Evolutionary conservation across 1,284 basidiomycete genomes (phyloP).

Genomic region (Neolentinus lepideus): DNA sequence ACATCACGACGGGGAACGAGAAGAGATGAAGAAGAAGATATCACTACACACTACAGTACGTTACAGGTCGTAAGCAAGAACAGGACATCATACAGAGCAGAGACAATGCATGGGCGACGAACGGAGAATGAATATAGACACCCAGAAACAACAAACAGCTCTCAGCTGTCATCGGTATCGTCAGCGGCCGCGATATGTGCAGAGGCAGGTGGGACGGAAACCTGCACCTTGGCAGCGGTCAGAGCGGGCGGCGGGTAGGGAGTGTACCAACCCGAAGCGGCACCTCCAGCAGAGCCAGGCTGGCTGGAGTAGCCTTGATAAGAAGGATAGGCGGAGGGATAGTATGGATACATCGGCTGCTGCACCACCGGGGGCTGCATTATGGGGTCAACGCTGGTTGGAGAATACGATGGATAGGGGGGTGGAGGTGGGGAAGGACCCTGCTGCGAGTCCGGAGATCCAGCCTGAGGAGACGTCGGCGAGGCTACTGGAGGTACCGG

Average conservation of each 20-base stretch:
- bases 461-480: neutral
- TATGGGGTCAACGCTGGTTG: neutral
- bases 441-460: neutral
- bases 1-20: neutral
- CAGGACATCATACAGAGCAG: slow-evolving; percentile 1
- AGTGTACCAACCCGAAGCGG: neutral
- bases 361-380: neutral
- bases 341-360: neutral
- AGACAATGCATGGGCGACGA: neutral
- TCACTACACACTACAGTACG: slow-evolving; percentile 1
- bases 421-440: neutral
- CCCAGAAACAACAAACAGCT: neutral
- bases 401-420: neutral
- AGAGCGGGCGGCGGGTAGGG: neutral
- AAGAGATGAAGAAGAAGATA: neutral
- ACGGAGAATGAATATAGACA: neutral
- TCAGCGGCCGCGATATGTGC: neutral
- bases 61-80: neutral
- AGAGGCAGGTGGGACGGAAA: neutral
- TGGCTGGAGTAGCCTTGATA: neutral
- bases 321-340: neutral
- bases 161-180: neutral
- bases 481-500: neutral
- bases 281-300: neutral
- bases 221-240: neutral